These are phyloP conservation scores for Pueraria montana DNA, from an alignment of 306 rosid species.

Conservation along the genomic window DNA sequence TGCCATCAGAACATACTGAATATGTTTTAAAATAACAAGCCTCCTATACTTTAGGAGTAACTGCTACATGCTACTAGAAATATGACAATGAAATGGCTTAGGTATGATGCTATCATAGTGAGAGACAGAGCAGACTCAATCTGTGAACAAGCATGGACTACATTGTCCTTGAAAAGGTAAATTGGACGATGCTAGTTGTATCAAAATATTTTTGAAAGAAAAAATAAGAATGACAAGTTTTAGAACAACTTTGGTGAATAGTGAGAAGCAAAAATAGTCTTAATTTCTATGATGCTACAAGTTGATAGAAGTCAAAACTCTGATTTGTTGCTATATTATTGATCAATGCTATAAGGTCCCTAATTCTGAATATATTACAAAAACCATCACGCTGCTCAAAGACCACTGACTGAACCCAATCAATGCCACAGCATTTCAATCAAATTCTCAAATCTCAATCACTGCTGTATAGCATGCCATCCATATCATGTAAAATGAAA, in stretches of 20 bases:
- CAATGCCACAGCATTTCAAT: conserved; percentile 26
- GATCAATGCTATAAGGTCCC: conserved; percentile 3
- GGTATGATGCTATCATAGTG: not conserved
- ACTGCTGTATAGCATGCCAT: conserved; percentile 23
- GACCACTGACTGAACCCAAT: conserved; percentile 9
- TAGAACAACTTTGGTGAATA: conserved; percentile 13
- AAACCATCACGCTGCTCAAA: conserved; percentile 12
- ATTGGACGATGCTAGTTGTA: not conserved
- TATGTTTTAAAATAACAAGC: conserved; percentile 31
- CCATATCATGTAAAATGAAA: conserved; percentile 38
- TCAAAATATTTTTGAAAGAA: not conserved
- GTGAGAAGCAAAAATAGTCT: not conserved
- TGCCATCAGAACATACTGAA: conserved; percentile 16
- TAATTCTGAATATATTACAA: conserved; percentile 10
- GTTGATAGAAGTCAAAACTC: conserved; percentile 14
- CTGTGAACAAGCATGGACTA: conserved; percentile 10
- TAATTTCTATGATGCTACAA: conserved; percentile 6
- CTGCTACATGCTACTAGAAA: conserved; percentile 8
- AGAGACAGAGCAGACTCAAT: not conserved
- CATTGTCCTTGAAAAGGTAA: conserved; percentile 22
- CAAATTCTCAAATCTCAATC: conserved; percentile 29
- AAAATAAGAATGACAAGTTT: not conserved
- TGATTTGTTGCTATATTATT: conserved; percentile 1
- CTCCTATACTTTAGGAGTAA: conserved; percentile 27
- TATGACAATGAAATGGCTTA: conserved; percentile 25